Percentiles rank a stretch among this genome's conserved stretches.
phyloP scores from a whole-genome alignment of 2,329 filamentous ascomycete genomes.

The Pseudogymnoascus sp. region DNA sequence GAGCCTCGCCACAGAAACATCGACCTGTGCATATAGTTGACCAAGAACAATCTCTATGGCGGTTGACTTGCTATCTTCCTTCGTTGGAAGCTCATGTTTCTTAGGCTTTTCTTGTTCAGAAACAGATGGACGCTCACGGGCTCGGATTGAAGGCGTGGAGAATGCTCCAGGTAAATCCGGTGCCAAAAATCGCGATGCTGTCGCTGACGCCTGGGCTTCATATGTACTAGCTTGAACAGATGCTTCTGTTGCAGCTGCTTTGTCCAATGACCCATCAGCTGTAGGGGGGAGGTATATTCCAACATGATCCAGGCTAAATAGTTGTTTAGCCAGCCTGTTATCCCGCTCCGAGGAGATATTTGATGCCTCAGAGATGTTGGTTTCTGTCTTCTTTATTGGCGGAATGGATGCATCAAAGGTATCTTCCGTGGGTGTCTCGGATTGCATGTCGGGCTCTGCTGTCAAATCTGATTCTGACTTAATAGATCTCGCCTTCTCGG shows the following conservation, averaged over 20 bases:
- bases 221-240: background rate
- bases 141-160: conserved; percentile 35
- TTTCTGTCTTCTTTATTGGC: conserved; percentile 18
- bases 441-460: conserved; percentile 9
- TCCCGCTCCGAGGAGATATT: conserved; percentile 21
- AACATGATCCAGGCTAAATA: conserved; percentile 29
- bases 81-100: conserved; percentile 2
- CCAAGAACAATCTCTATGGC: conserved; percentile 24
- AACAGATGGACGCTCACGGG: conserved; percentile 14
- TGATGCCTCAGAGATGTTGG: conserved; percentile 22
- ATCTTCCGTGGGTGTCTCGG: background rate
- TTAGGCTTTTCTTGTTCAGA: conserved; percentile 11
- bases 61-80: conserved; percentile 13
- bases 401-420: background rate
- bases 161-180: conserved; percentile 54
- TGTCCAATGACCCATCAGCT: conserved; percentile 11
- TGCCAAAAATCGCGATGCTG: conserved; percentile 28
- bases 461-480: background rate
- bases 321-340: conserved; percentile 25
- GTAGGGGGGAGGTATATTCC: conserved; percentile 27
- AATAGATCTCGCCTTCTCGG: background rate
- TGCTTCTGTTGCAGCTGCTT: background rate
- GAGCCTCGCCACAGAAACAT: conserved; percentile 27
- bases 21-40: conserved; percentile 23
- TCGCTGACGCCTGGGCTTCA: conserved; percentile 15